Percentiles rank a stretch among this genome's conserved stretches.
These are phyloP conservation scores for Plasmodium cynomolgi DNA, from an alignment of 169 alveolate genomes.

Conservation along the genomic window DNA sequence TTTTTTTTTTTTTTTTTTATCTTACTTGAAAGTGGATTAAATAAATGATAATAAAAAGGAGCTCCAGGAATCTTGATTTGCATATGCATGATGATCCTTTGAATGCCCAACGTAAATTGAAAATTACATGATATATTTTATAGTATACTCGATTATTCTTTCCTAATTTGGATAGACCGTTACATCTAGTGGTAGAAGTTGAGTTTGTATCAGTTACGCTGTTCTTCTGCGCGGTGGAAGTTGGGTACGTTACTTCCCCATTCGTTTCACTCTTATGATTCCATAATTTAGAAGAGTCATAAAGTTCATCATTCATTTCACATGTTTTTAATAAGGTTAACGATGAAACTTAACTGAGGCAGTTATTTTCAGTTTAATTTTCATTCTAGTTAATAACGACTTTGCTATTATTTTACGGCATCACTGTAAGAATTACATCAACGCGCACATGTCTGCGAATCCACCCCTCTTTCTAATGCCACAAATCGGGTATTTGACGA, in stretches of 20 bases:
- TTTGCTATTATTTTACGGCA: background rate
- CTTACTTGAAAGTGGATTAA: background rate
- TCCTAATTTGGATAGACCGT: background rate
- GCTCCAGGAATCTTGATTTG: background rate
- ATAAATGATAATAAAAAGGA: background rate
- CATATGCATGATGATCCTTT: background rate
- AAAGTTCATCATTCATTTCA: conserved; percentile 12
- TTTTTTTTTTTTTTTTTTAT: background rate
- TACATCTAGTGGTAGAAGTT: background rate
- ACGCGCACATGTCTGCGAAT: too few relatives aligned
- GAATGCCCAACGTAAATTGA: background rate
- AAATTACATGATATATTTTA: background rate
- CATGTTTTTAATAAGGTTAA: background rate
- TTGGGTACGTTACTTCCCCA: background rate
- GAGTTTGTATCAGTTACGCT: background rate
- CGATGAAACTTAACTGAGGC: background rate
- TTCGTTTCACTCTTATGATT: background rate
- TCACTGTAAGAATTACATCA: too few relatives aligned
- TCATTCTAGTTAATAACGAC: background rate
- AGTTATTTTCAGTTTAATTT: background rate
- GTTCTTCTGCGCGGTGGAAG: background rate
- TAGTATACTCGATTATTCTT: background rate
- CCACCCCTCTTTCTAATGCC: background rate
- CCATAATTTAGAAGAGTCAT: background rate
- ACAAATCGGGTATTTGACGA: background rate